Percentiles rank a stretch among this genome's conserved stretches.
Evolutionary conservation across 2,329 filamentous ascomycete genomes (phyloP).

Genomic region (Pestalotiopsis fici): DNA sequence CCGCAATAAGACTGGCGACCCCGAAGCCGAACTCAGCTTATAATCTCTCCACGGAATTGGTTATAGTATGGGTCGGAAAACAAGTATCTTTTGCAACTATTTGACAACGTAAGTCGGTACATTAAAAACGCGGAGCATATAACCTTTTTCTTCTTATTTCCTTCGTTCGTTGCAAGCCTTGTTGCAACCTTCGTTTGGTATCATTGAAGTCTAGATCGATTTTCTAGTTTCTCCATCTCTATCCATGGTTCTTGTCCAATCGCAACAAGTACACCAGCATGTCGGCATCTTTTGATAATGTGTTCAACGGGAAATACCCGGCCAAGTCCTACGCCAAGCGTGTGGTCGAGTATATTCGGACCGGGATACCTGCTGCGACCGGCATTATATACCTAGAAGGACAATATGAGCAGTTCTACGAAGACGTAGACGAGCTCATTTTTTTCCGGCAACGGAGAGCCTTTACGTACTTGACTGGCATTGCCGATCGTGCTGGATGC

Average conservation of each 20-base stretch:
- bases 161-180: background rate
- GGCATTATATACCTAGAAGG: slow-evolving; percentile 89
- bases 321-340: slow-evolving; percentile 84
- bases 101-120: background rate
- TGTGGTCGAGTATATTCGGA: slow-evolving; percentile 77
- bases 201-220: background rate
- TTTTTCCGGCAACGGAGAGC: slow-evolving; percentile 86
- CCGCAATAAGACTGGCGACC: background rate
- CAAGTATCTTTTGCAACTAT: background rate
- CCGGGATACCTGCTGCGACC: slow-evolving; percentile 62
- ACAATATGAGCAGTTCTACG: slow-evolving; percentile 76
- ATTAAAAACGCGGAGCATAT: background rate
- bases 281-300: slow-evolving; percentile 44
- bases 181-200: background rate
- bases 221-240: no score
- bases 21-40: background rate
- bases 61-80: background rate
- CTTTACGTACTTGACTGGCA: slow-evolving; percentile 92
- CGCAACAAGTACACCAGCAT: background rate
- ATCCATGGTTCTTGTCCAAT: background rate
- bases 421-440: slow-evolving; percentile 84
- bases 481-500: slow-evolving; percentile 75
- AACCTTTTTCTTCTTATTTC: background rate
- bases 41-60: background rate
- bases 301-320: slow-evolving; percentile 69